Conservation (phyloP, 495 filamentous ascomycete genomes). For the Pseudevernia furfuracea region DNA sequence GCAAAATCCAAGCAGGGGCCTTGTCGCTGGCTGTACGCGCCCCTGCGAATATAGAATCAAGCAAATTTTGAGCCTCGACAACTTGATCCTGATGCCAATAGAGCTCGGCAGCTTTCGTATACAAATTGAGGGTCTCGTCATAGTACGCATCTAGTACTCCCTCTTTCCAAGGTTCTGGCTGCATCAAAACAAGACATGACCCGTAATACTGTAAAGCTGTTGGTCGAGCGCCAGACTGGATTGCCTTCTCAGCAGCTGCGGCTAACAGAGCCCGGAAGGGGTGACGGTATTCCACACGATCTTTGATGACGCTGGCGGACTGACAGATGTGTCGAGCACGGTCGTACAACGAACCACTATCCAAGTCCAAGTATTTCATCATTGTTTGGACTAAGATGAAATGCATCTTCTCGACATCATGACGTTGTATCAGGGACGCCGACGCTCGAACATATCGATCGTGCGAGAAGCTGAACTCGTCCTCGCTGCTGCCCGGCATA, state of each 20-base stretch:
- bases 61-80: slow-evolving; percentile 53
- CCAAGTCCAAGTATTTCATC: slow-evolving; percentile 56
- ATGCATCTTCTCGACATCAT: slow-evolving; percentile 69
- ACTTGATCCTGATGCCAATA: slow-evolving; percentile 66
- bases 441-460: slow-evolving; percentile 76
- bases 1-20: slow-evolving; percentile 68
- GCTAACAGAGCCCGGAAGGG: slow-evolving; percentile 66
- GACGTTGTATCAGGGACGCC: slow-evolving; percentile 57
- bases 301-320: slow-evolving; percentile 62
- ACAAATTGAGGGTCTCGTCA: slow-evolving; percentile 71
- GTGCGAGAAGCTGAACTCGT: slow-evolving; percentile 71
- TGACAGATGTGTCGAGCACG: slow-evolving; percentile 70
- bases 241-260: slow-evolving; percentile 65
- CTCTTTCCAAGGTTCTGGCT: slow-evolving; percentile 70
- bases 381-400: slow-evolving; percentile 74
- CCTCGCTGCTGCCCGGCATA: slow-evolving; percentile 66
- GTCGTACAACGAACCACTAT: slow-evolving; percentile 51
- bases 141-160: slow-evolving; percentile 64
- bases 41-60: slow-evolving; percentile 56
- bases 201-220: slow-evolving; percentile 73
- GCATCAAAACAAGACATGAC: slow-evolving; percentile 67
- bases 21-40: slow-evolving; percentile 65
- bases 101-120: slow-evolving; percentile 71
- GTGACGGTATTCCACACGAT: slow-evolving; percentile 48
- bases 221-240: slow-evolving; percentile 69